Base-by-base conservation (phyloP, 345 rosid genomes). In the Hibiscus tridactylites region DNA sequence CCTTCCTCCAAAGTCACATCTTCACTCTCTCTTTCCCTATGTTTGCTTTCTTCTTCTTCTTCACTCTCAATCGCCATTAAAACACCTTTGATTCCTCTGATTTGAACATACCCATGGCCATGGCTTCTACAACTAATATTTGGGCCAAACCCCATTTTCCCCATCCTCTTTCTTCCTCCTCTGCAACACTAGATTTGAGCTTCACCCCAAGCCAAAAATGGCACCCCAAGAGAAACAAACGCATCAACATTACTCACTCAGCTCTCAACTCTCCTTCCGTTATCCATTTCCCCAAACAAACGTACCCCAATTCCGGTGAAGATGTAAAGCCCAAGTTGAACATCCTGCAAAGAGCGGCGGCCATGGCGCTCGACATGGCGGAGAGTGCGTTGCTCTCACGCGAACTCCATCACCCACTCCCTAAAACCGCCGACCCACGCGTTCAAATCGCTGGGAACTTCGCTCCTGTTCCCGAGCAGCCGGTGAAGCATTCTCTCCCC, bases 361-460 rank as follows among this genome's bases (percentile, higher is more conserved):
- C 91, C 5, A 42, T 82, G 64, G 93, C 91, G 28, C 61, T 94
- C 2, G 91, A 90, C 72, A 49, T 81, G 16, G 90, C 88, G 0
- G 98, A 94, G 70, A 17, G 75, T 28, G 93, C 90, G 75, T 79
- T 94, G 66, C 69, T 90, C 1, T 75, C 86, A 13, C 86, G 79
- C 46, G 98, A 94, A 76, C 83, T 78, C 49, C 84, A 84, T 44
- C 81, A 73, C 31, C 89, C 88, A 8, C 87, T 94, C 1, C 96
- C 97, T 24, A 94, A 88, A 76, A 91, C 97, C 12, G 87, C 87
- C 0, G 98, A 94, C 76, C 98, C 98, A 9, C 62, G 71, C 10
- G 87, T 87, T 57, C 98, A 94, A 81, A 86, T 94, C 58, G 62
- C 93, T 15, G 98, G 98, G 19, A 94, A 94, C 80, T 94, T 90